Evolutionary conservation across 2,329 filamentous ascomycete genomes (phyloP).

Genomic region (Rhexocercosporidium sp.): DNA sequence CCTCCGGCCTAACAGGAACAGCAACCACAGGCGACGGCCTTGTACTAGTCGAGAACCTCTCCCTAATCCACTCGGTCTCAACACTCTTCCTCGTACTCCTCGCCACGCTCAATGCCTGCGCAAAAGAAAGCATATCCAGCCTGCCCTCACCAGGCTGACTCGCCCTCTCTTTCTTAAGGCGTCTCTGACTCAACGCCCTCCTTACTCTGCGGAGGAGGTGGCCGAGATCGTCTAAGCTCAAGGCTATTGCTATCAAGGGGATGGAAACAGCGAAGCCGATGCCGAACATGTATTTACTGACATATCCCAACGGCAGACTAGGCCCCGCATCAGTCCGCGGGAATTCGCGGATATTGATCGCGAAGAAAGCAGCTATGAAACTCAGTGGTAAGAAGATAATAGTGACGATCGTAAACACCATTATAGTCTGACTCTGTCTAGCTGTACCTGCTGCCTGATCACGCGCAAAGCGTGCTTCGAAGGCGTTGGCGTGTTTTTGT

Average conservation of each 20-base stretch:
- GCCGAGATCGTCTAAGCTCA: slow-evolving; percentile 35
- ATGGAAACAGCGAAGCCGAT: slow-evolving; percentile 36
- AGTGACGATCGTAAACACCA: slow-evolving; percentile 43
- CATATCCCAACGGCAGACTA: slow-evolving; percentile 32
- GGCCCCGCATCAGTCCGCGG: slow-evolving; percentile 16
- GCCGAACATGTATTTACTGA: slow-evolving; percentile 39
- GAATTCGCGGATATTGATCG: slow-evolving; percentile 37
- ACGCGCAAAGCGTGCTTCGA: slow-evolving; percentile 38
- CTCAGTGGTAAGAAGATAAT: slow-evolving; percentile 41
- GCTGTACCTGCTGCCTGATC: slow-evolving; percentile 37
- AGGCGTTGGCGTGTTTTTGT: slow-evolving; percentile 40
- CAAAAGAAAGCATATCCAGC: slow-evolving; percentile 24
- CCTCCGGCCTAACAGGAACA: slow-evolving; percentile 4
- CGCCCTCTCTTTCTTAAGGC: not conserved
- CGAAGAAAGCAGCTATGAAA: slow-evolving; percentile 38
- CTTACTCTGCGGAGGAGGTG: slow-evolving; percentile 18
- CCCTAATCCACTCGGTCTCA: slow-evolving; percentile 33
- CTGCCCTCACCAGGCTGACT: not conserved
- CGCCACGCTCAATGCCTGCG: slow-evolving; percentile 29
- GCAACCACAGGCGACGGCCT: slow-evolving; percentile 8
- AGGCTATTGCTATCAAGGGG: slow-evolving; percentile 34
- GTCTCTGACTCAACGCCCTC: slow-evolving; percentile 8
- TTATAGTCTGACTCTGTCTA: slow-evolving; percentile 40
- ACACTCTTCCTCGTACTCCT: slow-evolving; percentile 32
- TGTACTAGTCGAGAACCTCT: slow-evolving; percentile 21